Evolutionary conservation across 2,329 filamentous ascomycete species (phyloP).

Genomic region (Phialemoniopsis sp.): DNA sequence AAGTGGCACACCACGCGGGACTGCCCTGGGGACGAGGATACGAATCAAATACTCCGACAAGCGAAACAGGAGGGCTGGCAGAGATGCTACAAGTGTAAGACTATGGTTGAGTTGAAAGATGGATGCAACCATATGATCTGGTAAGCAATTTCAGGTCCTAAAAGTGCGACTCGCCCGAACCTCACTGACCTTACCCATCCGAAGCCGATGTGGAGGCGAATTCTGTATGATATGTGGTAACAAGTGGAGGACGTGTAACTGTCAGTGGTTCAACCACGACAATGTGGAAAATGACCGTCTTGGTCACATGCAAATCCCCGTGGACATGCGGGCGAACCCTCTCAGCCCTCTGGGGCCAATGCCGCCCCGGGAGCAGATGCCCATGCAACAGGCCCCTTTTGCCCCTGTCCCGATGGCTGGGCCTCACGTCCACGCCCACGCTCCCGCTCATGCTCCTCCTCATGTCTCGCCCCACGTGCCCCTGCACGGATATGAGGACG

Average conservation of each 20-base stretch:
- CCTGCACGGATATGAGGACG: slow-evolving; percentile 35
- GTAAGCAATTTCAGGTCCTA: slow-evolving; percentile 38
- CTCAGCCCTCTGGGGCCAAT: slow-evolving; percentile 22
- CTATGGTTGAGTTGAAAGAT: slow-evolving; percentile 73
- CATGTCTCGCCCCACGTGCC: too few species aligned
- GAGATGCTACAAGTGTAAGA: slow-evolving; percentile 68
- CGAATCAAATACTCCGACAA: slow-evolving; percentile 57
- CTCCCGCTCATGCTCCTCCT: too few species aligned
- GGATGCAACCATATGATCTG: slow-evolving; percentile 89
- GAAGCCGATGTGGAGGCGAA: slow-evolving; percentile 69
- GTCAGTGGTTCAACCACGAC: slow-evolving; percentile 72
- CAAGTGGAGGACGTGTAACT: slow-evolving; percentile 81
- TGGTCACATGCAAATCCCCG: slow-evolving; percentile 46
- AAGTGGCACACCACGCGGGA: slow-evolving; percentile 67
- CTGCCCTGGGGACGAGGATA: slow-evolving; percentile 69
- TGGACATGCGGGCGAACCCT: slow-evolving; percentile 25
- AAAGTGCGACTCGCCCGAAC: too few species aligned
- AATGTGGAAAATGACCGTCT: slow-evolving; percentile 47
- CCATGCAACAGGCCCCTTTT: slow-evolving; percentile 14
- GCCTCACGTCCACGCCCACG: too few species aligned
- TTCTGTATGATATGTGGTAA: slow-evolving; percentile 84
- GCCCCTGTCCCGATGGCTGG: slow-evolving; percentile 19
- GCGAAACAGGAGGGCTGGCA: slow-evolving; percentile 70
- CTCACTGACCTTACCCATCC: slow-evolving; percentile 3
- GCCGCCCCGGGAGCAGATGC: slow-evolving; percentile 20